These are phyloP conservation scores for Stylosanthes scabra DNA, from an alignment of 331 rosid species.

Conservation along the genomic window DNA sequence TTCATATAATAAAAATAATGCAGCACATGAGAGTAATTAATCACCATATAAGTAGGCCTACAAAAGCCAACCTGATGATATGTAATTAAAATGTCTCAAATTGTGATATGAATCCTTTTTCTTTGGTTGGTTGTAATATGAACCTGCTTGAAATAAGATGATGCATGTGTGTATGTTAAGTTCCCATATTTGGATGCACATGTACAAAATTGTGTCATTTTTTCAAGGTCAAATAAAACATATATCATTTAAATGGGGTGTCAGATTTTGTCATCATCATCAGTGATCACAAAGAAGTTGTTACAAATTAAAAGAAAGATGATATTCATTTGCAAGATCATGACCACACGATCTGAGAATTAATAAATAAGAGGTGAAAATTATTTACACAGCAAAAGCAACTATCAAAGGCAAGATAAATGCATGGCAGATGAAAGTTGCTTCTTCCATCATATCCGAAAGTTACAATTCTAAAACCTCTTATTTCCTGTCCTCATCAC, in stretches of 20 bases:
- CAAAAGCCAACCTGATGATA: neutral
- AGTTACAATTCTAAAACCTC: neutral
- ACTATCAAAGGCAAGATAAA: neutral
- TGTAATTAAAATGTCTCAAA: neutral
- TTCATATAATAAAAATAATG: no score
- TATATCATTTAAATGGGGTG: neutral
- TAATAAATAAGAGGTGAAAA: neutral
- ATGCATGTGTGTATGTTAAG: no score
- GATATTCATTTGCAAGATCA: no score
- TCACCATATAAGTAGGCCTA: neutral
- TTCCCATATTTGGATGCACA: no score
- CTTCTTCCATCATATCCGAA: neutral
- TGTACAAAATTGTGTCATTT: neutral
- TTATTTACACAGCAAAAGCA: neutral
- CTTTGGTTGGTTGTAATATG: no score
- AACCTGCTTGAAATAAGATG: no score
- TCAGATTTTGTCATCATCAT: conserved; percentile 1
- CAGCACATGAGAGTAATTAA: no score
- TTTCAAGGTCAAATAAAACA: neutral
- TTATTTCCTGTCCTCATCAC: neutral
- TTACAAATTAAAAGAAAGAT: neutral
- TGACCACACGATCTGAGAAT: neutral
- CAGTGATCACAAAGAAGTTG: neutral
- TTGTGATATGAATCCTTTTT: no score
- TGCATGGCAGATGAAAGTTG: conserved; percentile 5